Evolutionary conservation across 371 early-diverging fungal genomes (phyloP).

Genomic region (Gilbertella persicaria): DNA sequence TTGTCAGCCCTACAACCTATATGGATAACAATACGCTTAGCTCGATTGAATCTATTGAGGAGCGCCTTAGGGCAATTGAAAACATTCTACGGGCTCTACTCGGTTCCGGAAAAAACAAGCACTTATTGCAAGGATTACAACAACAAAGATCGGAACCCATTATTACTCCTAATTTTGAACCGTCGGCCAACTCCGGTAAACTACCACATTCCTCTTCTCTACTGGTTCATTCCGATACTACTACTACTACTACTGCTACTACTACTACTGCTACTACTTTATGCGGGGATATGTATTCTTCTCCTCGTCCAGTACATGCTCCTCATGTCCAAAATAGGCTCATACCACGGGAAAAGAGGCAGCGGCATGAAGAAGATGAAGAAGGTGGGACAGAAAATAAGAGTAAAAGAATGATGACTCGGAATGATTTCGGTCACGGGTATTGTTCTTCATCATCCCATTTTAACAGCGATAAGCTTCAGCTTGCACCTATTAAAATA

Average conservation of each 20-base stretch:
- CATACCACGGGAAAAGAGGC: constrained; percentile 18
- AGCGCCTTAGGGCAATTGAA: constrained; percentile 24
- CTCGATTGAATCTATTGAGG: constrained; percentile 27
- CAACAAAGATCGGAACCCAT: constrained; percentile 5
- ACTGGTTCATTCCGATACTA: background rate
- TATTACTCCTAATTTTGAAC: no score
- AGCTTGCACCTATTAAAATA: constrained; percentile 16
- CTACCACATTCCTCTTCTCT: background rate
- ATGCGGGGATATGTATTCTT: constrained; percentile 21
- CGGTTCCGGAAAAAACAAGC: constrained; percentile 23
- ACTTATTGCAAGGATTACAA: constrained; percentile 18
- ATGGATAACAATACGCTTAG: no score
- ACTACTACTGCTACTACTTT: background rate
- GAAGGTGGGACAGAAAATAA: constrained; percentile 13
- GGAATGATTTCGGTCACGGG: constrained; percentile 19
- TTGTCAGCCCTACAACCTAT: no score
- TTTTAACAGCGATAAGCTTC: constrained; percentile 4
- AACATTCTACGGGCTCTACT: constrained; percentile 25
- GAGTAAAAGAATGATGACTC: constrained; percentile 2
- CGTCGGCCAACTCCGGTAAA: no score
- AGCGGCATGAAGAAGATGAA: constrained; percentile 14
- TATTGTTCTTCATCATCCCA: background rate
- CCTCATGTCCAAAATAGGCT: constrained; percentile 18
- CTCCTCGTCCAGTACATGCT: constrained; percentile 21
- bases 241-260: background rate